These are phyloP conservation scores for Metrosideros polymorpha DNA, from an alignment of 441 rosid genomes.

Conservation along the genomic window DNA sequence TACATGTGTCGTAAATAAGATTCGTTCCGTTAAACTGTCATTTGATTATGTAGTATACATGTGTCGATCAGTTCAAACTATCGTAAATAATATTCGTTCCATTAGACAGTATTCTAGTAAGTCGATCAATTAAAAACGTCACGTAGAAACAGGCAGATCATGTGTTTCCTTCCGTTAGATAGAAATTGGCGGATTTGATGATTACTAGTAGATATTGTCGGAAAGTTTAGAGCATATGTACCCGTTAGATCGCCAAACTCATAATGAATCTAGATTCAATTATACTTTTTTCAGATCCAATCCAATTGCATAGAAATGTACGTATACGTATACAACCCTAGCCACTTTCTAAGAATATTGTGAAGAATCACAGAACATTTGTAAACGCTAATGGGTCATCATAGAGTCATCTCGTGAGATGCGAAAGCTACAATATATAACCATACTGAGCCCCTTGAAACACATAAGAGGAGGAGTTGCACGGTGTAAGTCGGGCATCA, in stretches of 20 bases:
- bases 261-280: neutral
- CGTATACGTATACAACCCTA: neutral
- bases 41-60: neutral
- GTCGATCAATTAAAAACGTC: neutral
- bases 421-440: neutral
- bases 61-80: neutral
- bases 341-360: neutral
- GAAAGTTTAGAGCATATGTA: neutral
- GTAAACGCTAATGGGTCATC: neutral
- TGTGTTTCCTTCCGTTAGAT: neutral
- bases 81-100: neutral
- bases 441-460: neutral
- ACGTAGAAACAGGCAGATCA: neutral
- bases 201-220: neutral
- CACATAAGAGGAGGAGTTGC: neutral
- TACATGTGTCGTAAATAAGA: neutral
- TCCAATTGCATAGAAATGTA: neutral
- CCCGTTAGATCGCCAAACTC: neutral
- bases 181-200: neutral
- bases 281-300: neutral
- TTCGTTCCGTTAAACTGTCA: neutral
- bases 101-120: neutral
- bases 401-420: neutral
- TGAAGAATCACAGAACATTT: neutral
- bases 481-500: neutral